phyloP scores from a whole-genome alignment of 1,139 yeast species.

The Yamadazyma sp. region DNA sequence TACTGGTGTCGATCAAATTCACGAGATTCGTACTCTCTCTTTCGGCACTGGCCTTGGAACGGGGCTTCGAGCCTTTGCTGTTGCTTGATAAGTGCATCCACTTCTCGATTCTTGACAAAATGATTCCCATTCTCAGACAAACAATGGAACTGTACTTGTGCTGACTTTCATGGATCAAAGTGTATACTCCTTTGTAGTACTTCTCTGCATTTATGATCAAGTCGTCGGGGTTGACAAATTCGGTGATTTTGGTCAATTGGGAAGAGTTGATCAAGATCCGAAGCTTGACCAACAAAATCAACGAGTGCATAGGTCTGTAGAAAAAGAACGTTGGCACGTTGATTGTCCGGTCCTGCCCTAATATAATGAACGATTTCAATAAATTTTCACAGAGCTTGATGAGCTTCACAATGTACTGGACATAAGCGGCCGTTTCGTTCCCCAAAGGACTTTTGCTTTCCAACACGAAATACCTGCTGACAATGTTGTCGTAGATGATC shows the following conservation, averaged over 20 bases:
- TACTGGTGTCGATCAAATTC: constrained; percentile 44
- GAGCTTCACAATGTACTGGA: constrained; percentile 38
- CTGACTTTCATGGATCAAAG: constrained; percentile 23
- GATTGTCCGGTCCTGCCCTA: constrained; percentile 35
- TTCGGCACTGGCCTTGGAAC: constrained; percentile 6
- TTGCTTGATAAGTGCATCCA: constrained; percentile 47
- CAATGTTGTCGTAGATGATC: constrained; percentile 49
- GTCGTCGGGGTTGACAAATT: constrained; percentile 15
- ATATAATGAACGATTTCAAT: constrained; percentile 42
- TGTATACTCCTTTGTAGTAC: constrained; percentile 31
- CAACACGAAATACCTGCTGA: constrained; percentile 16
- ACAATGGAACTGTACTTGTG: constrained; percentile 33
- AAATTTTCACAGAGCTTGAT: constrained; percentile 45
- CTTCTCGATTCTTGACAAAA: constrained; percentile 44
- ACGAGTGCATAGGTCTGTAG: constrained; percentile 56
- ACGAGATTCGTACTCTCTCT: constrained; percentile 28
- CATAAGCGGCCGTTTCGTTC: constrained; percentile 19
- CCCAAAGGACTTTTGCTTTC: constrained; percentile 12
- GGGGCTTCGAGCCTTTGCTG: constrained; percentile 8
- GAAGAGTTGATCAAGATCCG: constrained; percentile 44
- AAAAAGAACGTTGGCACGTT: constrained; percentile 54
- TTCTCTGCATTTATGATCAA: constrained; percentile 34
- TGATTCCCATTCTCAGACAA: constrained; percentile 41
- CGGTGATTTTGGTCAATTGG: constrained; percentile 18
- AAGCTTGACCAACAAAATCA: constrained; percentile 47